phyloP scores from a whole-genome alignment of 306 rosid species.

The Canavalia ensiformis region DNA sequence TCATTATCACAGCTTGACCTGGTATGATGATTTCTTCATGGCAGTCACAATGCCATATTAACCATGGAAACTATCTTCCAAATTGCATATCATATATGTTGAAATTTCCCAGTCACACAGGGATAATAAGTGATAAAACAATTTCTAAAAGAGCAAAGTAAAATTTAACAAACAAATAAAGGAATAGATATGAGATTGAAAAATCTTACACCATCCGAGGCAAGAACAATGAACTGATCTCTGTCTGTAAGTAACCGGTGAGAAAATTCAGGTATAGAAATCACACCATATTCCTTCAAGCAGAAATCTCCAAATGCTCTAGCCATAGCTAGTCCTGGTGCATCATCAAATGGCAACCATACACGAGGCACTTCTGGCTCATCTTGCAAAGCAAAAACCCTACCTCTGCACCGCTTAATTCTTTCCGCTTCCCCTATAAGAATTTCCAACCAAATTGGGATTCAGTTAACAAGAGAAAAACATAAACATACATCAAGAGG shows the following conservation, averaged over 20 bases:
- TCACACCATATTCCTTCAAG: constrained; percentile 98
- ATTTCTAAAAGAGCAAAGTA: neutral
- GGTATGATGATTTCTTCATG: constrained; percentile 26
- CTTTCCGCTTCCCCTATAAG: constrained; percentile 94
- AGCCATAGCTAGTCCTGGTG: constrained; percentile 99
- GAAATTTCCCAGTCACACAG: neutral
- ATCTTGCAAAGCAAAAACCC: constrained; percentile 98
- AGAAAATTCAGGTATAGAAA: constrained; percentile 95
- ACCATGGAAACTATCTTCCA: constrained; percentile 36
- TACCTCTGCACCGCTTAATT: constrained; percentile 92
- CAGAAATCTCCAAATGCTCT: constrained; percentile 98
- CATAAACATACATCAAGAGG: constrained; percentile 15
- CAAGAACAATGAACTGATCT: constrained; percentile 95
- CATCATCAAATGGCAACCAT: constrained; percentile 98
- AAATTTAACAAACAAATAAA: neutral
- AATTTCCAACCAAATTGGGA: constrained; percentile 37
- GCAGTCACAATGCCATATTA: constrained; percentile 8
- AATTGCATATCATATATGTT: constrained; percentile 24
- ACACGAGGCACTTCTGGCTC: constrained; percentile 97
- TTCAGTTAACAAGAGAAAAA: constrained; percentile 38
- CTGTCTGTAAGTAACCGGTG: constrained; percentile 77
- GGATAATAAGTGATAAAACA: neutral
- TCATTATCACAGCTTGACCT: constrained; percentile 22
- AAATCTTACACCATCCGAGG: constrained; percentile 90
- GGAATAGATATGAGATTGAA: constrained; percentile 15